Evolutionary conservation across 305 asterid species (phyloP), one percentile per base, ranked within the genome.

Genomic region (Fraxinus sp.): DNA sequence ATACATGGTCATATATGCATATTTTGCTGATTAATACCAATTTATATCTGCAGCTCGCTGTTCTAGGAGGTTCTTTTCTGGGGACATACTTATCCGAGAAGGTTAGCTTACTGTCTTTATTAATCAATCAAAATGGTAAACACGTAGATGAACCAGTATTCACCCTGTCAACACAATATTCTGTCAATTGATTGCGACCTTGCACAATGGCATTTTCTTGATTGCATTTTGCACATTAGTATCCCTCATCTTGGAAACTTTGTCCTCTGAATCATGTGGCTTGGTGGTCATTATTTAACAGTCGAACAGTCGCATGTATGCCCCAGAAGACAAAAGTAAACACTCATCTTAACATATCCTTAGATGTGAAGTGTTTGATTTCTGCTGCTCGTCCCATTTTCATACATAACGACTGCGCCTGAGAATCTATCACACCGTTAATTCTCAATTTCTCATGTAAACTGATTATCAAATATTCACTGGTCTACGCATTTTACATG

Each of bases 71-170:
- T 55, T 96, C 99, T 66, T 92, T 96, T 87, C 88, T 96, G 83
- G 99, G 98, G 74, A 90, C 95, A 59, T 92, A 89, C 88, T 90
- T 96, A 35, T 94, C 98, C 30, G 99, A 96, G 90, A 96, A 94
- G 98, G 98, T 95, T 9, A 49, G 87, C 6, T 55, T 83, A 78
- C 70, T 33, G 26, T 79, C 39, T 74, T 26, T 33, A 9, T 4
- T 7, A 18, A 20, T 16, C 7, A 72, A 64, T 35, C 33, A 68
- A 68, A 8, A 52, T 44, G 55, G 70, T 22, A 62, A 6, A 24
- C 14, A 64, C 35, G 28, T 22, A 64, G 72, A 64, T 24, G 35
- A 64, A 64, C n/a, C 7, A 64, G 35, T 64, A 64, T 64, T 64
- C 62, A 30, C 24, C 24, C 41, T 7, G 28, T 33, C 10, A 39